Base-by-base conservation (phyloP, 768 basidiomycete species). In the Nevesoporus exiguus region DNA sequence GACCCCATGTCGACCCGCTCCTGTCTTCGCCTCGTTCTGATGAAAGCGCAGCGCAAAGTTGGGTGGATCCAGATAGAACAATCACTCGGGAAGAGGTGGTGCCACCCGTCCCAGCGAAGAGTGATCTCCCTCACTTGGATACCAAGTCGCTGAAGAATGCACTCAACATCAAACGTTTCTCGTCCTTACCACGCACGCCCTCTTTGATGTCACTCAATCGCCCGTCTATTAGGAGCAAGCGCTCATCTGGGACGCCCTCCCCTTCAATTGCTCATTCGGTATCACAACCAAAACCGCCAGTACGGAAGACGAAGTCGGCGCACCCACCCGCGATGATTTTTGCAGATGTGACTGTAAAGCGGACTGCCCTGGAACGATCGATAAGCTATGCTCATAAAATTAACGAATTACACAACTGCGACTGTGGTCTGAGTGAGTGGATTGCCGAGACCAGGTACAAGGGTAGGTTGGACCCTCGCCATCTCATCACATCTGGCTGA, bases 341-440 rank as follows among this genome's bases (percentile, higher is more conserved):
- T 61, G 73, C 77, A 41, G 90, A 95, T 63, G 76, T 94, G 4
- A 61, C 76, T 29, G 64, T 70, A 14, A 77, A 78, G 68, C 79
- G 74, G 58, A 84, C 77, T 27, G 62, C 86, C 3, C 55, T 81
- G 5, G 92, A 93, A 62, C 79, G 92, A 45, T 88, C 86, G 55
- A 65, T 73, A 22, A 81, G 84, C 34, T 95, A 94, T 61, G 86
- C 88, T 24, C 73, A 76, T 60, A 94, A 93, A 74, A 90, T 94
- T 58, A 90, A 91, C 63, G 90, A 93, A 65, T 68, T 95, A 19
- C 82, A 82, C 51, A 73, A 77, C 56, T 84, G 82, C 63, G 88
- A 92, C 62, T 87, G 86, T 60, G 90, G 92, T 30, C 71, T 94
- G 49, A 73, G 74, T 19, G 83, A 87, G n/a, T 95, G 93, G 93